Base-by-base conservation (phyloP, 192 early-diverging fungal genomes). In the Paraglomus occultum region DNA sequence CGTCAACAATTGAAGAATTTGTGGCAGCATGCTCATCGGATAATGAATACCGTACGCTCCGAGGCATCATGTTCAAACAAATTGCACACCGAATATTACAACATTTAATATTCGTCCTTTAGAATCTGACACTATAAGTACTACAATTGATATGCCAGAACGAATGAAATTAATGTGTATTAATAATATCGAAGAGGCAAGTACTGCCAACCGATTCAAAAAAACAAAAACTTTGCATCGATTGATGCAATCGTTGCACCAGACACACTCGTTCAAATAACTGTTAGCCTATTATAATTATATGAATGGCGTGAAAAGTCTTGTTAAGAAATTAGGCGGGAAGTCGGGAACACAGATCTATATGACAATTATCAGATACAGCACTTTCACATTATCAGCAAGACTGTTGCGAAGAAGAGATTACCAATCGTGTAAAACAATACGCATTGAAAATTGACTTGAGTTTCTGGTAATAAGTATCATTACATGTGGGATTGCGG, bases 251-350 rank as follows among this genome's bases (percentile, higher is more conserved):
- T 67, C 43, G 5, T 67, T 52, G 64, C 64, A 2, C 50, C 64
- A 1, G 22, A 39, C 20, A 51, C 12, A 6, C 39, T 67, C 14
- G 51, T 67, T 23, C 50, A 67, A n/a, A 67, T 67, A 22, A 67
- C 64, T 42, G 20, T 18, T 14, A 9, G 8, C 6, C n/a, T n/a
- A n/a, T n/a, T n/a, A n/a, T 52, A 66, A 52, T 51, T 52, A 66
- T 10, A 52, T 66, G 64, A 66, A 51, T 66, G 64, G 64, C 46
- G 5, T 66, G 46, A 66, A 66, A 52, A 66, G 40, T 1, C 64
- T 66, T 66, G 18, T 50, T 66, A 12, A 52, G 8, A 66, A 66
- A 15, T 66, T 66, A n/a, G 64, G 64, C 8, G 64, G 50, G 0
- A 22, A 52, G 31, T 52, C 48, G 18, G 64, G 38, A 52, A 66